Base-by-base conservation (phyloP, 176 grass and related monocot species). In the Typha latifolia region DNA sequence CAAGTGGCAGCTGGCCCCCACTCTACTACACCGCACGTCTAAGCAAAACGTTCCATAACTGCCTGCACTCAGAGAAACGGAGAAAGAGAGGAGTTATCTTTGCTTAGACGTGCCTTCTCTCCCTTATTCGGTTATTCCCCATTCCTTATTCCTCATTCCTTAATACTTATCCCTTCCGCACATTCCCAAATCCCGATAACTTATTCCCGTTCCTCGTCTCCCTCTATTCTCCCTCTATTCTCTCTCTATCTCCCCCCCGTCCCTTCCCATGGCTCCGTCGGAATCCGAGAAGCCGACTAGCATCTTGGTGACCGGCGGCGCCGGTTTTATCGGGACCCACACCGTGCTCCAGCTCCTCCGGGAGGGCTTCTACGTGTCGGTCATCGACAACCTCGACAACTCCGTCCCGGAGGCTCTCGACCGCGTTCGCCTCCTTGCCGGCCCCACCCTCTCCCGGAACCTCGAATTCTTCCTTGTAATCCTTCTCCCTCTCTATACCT, bases 381-480 rank as follows among this genome's bases (percentile, higher is more conserved):
- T 78, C 75, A 82, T 97, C 57, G 93, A 97, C 78, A 97, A 89
- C 88, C 82, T 97, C 72, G 72, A 89, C 80, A 97, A 97, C 88
- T 91, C 93, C 69, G 85, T 84, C 31, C 85, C 88, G 0, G 93
- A 86, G 75, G 89, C 89, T 11, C 68, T 97, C 79, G 83, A 85
- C 68, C 85, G 85, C 73, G 85, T 97, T 59, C 89, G 85, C 76
- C 78, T 18, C 67, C 82, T 97, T 81, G 85, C 83, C 67, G 89
- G 89, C 15, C 63, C 83, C 66, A 73, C 77, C 14, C 83, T 92
- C 72, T 72, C 93, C 49, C 63, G 68, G 31, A 74, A 73, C 78
- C 88, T 90, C 75, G 16, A 71, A 31, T 92, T 92, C 83, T 76
- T 92, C 73, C 49, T 65, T 48, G 91, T 95, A 84, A 32, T 64